Base-by-base conservation (phyloP, 108 stramenopile genomes). In the Conticribra weissflogii region DNA sequence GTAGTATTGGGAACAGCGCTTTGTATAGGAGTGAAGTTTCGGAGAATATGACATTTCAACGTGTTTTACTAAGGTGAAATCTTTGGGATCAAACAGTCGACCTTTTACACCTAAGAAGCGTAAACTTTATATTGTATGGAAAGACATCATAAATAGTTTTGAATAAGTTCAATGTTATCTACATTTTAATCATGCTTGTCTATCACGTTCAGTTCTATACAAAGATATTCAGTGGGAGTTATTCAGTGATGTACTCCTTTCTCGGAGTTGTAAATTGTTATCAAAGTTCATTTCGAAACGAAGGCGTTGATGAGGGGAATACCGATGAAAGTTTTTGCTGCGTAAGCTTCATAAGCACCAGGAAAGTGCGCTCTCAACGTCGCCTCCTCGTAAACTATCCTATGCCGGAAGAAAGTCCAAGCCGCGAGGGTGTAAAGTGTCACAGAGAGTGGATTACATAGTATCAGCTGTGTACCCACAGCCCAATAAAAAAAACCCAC, bases 401-500 rank as follows among this genome's bases (percentile, higher is more conserved):
- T 82, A 18, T 79, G 62, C 7, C 73, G 54, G 65, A 98, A 98
- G 74, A 98, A 98, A 15, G 66, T 83, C 92, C 93, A 94, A 1
- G 87, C 74, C 2, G 84, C 96, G 4, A 69, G 30, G 23, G 87
- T 85, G 71, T 92, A 97, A 7, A 81, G 56, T 3, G 87, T 28
- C 15, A 72, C 56, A 57, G 86, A 85, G 15, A 96, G 12, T 3
- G 74, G 74, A 81, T 98, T 98, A 65, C 90, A 86, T 28, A 98
- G 65, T 18, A 98, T 30, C 3, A 97, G 28, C 71, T 97, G 98
- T 24, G 91, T 95, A 8, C 94, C 96, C 19, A 98, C 60, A 29
- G 86, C 82, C 97, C 97, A 99, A 73, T 94, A 99, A 60, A 86
- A 99, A 83, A 97, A 99, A 27, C 98, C 98, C 22, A 89, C 78